Evolutionary conservation across 2,329 filamentous ascomycete species (phyloP).

Genomic region (Gremmenia infestans): DNA sequence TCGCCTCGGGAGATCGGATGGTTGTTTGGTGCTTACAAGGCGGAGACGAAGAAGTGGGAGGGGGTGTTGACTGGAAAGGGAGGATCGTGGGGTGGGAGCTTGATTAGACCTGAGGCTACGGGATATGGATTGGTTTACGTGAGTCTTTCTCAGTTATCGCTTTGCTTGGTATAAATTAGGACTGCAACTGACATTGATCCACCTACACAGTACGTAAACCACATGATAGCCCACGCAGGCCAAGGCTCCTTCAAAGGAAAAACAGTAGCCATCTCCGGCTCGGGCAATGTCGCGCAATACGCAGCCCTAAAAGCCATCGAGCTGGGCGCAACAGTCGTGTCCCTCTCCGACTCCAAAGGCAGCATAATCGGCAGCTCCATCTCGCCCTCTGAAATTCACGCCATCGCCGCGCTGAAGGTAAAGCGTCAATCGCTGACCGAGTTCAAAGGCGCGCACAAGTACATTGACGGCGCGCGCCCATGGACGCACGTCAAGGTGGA

Average conservation of each 20-base stretch:
- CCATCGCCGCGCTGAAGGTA: constrained; percentile 82
- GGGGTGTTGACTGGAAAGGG: constrained; percentile 97
- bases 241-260: constrained; percentile 85
- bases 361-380: constrained; percentile 73
- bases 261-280: constrained; percentile 91
- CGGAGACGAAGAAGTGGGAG: constrained; percentile 85
- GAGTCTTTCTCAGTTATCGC: constrained; percentile 27
- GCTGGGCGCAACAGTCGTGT: constrained; percentile 88
- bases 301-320: constrained; percentile 94
- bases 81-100: constrained; percentile 81
- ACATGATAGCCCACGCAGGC: constrained; percentile 92
- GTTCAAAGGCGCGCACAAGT: constrained; percentile 72
- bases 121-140: constrained; percentile 93
- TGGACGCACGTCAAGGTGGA: constrained; percentile 92
- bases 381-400: constrained; percentile 71
- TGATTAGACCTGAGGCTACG: constrained; percentile 95
- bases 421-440: constrained; percentile 76
- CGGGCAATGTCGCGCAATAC: constrained; percentile 97
- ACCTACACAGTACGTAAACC: constrained; percentile 67
- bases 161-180: too few relatives aligned
- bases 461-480: constrained; percentile 80
- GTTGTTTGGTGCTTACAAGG: constrained; percentile 91
- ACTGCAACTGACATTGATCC: constrained; percentile 4
- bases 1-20: constrained; percentile 88
- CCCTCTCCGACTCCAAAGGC: constrained; percentile 89